A percentile compares a stretch with the other conserved stretches of the same genome.
These are phyloP conservation scores for Pterocarpus santalinus DNA, from an alignment of 306 rosid species.

Conservation along the genomic window DNA sequence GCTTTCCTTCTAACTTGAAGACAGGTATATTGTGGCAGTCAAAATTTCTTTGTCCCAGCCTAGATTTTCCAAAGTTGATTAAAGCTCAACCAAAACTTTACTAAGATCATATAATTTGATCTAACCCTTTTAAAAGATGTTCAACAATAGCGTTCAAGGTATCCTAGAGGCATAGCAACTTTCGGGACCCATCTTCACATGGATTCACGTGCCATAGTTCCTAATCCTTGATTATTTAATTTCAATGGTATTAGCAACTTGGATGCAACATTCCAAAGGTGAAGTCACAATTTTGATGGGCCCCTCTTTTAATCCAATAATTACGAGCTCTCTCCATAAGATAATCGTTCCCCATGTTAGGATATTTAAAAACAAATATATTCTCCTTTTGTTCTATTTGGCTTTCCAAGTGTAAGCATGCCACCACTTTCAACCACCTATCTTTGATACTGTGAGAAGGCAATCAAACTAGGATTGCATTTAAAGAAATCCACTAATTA, in stretches of 20 bases:
- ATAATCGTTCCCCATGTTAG: constrained; percentile 22
- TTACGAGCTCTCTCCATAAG: constrained; percentile 44
- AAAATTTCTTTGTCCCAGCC: constrained; percentile 25
- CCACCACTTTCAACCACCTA: constrained; percentile 38
- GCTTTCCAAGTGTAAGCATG: constrained; percentile 53
- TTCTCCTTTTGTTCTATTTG: constrained; percentile 41
- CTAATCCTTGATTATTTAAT: constrained; percentile 56
- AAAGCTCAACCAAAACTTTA: constrained; percentile 41
- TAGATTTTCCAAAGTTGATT: constrained; percentile 40
- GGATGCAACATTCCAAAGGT: constrained; percentile 52
- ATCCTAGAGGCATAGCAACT: constrained; percentile 52
- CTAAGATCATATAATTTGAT: constrained; percentile 16
- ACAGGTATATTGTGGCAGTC: constrained; percentile 2
- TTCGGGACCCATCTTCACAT: constrained; percentile 82
- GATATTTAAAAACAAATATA: constrained; percentile 35
- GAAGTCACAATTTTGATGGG: constrained; percentile 54
- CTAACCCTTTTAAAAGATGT: constrained; percentile 50
- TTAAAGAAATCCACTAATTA: constrained; percentile 52
- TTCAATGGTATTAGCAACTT: constrained; percentile 51
- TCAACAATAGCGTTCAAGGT: constrained; percentile 42
- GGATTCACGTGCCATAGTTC: constrained; percentile 72
- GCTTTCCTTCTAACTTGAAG: too few relatives aligned
- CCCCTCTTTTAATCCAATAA: constrained; percentile 54
- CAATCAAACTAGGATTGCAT: constrained; percentile 29
- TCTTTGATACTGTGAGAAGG: constrained; percentile 46